Conservation (phyloP, 805 yeast species). For the Ogataea haglerorum region DNA sequence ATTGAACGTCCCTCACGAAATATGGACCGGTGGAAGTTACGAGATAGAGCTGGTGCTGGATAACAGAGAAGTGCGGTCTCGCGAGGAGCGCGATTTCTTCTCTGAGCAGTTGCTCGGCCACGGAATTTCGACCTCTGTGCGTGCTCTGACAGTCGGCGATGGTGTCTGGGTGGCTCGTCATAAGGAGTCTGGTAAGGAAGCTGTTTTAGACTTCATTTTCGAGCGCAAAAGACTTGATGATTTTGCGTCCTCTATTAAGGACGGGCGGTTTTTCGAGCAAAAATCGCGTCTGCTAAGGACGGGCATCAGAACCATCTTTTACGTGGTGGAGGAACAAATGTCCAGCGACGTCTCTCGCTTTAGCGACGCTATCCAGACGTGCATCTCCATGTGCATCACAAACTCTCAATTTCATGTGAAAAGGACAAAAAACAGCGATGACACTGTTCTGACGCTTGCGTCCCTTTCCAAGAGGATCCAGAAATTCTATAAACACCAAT, state of each 20-base stretch:
- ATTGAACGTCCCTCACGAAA: constrained; percentile 31
- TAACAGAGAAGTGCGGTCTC: constrained; percentile 75
- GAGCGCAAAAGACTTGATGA: constrained; percentile 92
- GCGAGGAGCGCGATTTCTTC: constrained; percentile 68
- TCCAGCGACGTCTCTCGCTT: constrained; percentile 42
- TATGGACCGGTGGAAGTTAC: constrained; percentile 63
- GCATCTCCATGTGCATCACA: constrained; percentile 67
- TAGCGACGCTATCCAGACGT: constrained; percentile 69
- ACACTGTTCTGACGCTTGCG: constrained; percentile 60
- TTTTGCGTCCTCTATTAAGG: constrained; percentile 74
- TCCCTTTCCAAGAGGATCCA: constrained; percentile 45
- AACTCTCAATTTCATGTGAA: constrained; percentile 64
- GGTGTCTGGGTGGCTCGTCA: constrained; percentile 83
- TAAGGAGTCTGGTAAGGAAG: constrained; percentile 52
- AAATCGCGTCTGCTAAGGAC: constrained; percentile 70
- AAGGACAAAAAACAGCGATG: constrained; percentile 68
- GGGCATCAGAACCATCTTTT: constrained; percentile 63
- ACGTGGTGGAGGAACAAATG: constrained; percentile 75
- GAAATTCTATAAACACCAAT: constrained; percentile 36
- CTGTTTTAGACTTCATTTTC: constrained; percentile 74
- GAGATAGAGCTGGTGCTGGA: constrained; percentile 67
- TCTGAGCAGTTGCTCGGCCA: constrained; percentile 45
- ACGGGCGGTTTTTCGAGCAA: constrained; percentile 88
- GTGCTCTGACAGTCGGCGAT: constrained; percentile 79
- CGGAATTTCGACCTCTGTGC: constrained; percentile 49